Percentiles rank a stretch among this genome's conserved stretches.
These are phyloP conservation scores for Spathaspora sp. DNA, from an alignment of 805 yeast species.

Conservation along the genomic window DNA sequence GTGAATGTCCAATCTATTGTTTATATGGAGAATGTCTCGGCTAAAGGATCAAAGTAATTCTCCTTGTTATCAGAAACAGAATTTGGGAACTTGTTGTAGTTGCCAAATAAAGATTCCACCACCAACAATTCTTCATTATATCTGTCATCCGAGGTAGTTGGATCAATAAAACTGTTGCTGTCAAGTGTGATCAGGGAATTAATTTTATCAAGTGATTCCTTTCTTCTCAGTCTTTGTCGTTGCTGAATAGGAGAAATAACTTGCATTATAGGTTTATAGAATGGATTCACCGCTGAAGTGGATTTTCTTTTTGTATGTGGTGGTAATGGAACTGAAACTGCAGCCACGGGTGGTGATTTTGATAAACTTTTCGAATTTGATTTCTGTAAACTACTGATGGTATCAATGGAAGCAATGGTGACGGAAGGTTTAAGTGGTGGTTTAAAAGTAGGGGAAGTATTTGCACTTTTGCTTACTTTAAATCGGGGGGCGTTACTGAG, in stretches of 20 bases:
- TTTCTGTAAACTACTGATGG: neutral
- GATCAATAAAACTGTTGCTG: neutral
- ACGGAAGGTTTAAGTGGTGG: slow-evolving; percentile 7
- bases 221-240: neutral
- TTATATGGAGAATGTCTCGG: neutral
- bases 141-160: neutral
- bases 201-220: neutral
- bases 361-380: neutral
- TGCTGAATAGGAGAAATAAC: neutral
- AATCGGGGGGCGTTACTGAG: neutral
- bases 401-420: slow-evolving; percentile 5
- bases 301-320: neutral
- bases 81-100: neutral
- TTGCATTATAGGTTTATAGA: slow-evolving; percentile 11
- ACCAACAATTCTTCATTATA: neutral
- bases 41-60: slow-evolving; percentile 6
- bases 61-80: neutral
- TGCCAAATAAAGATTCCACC: slow-evolving; percentile 1
- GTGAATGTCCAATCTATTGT: neutral
- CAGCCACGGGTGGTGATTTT: neutral
- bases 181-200: neutral
- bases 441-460: slow-evolving; percentile 3
- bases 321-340: neutral
- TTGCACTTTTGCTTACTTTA: slow-evolving; percentile 5
- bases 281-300: slow-evolving; percentile 13